These are phyloP conservation scores for Entomortierella chlamydospora DNA, from an alignment of 192 early-diverging fungal genomes.

Conservation along the genomic window DNA sequence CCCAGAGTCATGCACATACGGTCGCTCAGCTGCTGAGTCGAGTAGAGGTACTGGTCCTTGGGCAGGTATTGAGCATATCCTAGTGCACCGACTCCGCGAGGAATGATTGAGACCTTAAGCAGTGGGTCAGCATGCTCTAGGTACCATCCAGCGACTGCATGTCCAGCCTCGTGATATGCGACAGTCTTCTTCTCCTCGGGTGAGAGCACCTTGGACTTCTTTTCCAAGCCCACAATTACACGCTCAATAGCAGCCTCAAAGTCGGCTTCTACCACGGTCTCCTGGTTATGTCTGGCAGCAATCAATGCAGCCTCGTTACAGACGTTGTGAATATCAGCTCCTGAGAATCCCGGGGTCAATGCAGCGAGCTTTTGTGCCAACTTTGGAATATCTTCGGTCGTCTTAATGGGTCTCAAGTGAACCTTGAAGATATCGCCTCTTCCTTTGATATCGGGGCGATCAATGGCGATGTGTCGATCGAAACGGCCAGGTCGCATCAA, in stretches of 20 bases:
- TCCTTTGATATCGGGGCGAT: slow-evolving; percentile 97
- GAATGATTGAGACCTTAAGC: slow-evolving; percentile 98
- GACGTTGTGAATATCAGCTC: slow-evolving; percentile 98
- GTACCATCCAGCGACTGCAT: slow-evolving; percentile 99
- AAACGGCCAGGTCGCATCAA: slow-evolving; percentile 98
- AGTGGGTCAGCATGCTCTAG: slow-evolving; percentile 95
- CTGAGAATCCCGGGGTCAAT: slow-evolving; percentile 97
- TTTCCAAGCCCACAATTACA: slow-evolving; percentile 98
- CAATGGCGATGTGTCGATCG: slow-evolving; percentile 97
- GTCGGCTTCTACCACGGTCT: slow-evolving; percentile 84
- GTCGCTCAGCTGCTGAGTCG: slow-evolving; percentile 90
- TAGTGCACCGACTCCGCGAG: slow-evolving; percentile 92
- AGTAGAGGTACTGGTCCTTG: slow-evolving; percentile 97
- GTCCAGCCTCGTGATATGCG: slow-evolving; percentile 99
- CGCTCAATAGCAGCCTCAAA: slow-evolving; percentile 99
- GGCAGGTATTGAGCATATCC: slow-evolving; percentile 99
- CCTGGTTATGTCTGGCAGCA: slow-evolving; percentile 87
- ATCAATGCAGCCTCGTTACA: slow-evolving; percentile 99
- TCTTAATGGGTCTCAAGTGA: slow-evolving; percentile 93
- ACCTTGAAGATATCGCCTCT: slow-evolving; percentile 97
- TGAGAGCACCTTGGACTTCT: slow-evolving; percentile 93
- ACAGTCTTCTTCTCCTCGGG: slow-evolving; percentile 99
- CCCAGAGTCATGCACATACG: slow-evolving; percentile 92
- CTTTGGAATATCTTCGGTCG: slow-evolving; percentile 81
- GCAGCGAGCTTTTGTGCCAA: slow-evolving; percentile 91